Percentiles rank a stretch among this genome's conserved stretches.
Conservation (phyloP, 768 basidiomycete species). For the Lactifluus subvellereus region DNA sequence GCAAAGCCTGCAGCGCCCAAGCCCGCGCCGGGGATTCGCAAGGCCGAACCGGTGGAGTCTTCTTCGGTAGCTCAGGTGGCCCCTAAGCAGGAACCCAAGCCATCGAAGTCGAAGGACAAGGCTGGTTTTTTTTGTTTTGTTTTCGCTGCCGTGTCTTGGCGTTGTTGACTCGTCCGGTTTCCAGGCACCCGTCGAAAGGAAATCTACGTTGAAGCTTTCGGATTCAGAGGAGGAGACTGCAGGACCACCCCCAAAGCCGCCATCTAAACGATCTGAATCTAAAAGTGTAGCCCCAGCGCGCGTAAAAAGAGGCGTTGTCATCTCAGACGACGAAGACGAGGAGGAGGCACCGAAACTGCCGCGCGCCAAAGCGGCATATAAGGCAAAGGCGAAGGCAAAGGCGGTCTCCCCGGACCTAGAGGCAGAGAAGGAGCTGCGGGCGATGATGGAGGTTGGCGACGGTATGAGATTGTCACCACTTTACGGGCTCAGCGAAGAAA, state of each 20-base stretch:
- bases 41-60: conserved; percentile 22
- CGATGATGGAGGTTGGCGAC: conserved; percentile 77
- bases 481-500: background rate
- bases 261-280: conserved; percentile 14
- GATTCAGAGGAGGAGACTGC: conserved; percentile 27
- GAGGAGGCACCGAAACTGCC: conserved; percentile 38
- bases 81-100: conserved; percentile 13
- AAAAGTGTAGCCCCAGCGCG: conserved; percentile 31
- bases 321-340: conserved; percentile 65
- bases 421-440: conserved; percentile 40
- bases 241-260: conserved; percentile 11
- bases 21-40: conserved; percentile 7
- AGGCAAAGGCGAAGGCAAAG: conserved; percentile 31
- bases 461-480: conserved; percentile 33
- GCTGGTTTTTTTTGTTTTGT: background rate
- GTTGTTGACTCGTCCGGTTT: background rate
- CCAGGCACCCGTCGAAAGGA: conserved; percentile 33
- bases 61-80: conserved; percentile 12
- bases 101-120: conserved; percentile 4
- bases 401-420: conserved; percentile 41
- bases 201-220: conserved; percentile 24
- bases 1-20: conserved; percentile 21
- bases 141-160: background rate
- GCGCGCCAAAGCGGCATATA: conserved; percentile 32
- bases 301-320: conserved; percentile 43